phyloP scores from a whole-genome alignment of 2,329 filamentous ascomycete genomes.

The Fusarium decemcellulare region DNA sequence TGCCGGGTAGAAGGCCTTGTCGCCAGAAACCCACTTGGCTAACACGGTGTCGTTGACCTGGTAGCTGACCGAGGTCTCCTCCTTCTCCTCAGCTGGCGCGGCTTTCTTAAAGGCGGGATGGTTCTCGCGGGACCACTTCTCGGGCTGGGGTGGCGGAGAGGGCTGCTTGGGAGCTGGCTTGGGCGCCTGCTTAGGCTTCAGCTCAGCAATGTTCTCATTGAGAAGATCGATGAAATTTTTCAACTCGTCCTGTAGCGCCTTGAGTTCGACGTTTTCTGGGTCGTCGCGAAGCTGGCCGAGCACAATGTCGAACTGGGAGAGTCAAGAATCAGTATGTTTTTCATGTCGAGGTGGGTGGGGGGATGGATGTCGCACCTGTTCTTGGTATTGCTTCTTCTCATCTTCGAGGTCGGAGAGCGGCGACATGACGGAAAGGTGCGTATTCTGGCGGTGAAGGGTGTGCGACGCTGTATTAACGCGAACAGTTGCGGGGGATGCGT shows the following conservation, averaged over 20 bases:
- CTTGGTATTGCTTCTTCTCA: conserved; percentile 68
- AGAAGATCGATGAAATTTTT: conserved; percentile 84
- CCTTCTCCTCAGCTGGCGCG: conserved; percentile 63
- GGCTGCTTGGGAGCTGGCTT: conserved; percentile 62
- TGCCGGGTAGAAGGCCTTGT: conserved; percentile 91
- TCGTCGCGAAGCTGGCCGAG: conserved; percentile 83
- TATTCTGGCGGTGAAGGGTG: background rate
- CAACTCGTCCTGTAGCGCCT: conserved; percentile 84
- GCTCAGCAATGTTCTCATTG: conserved; percentile 84
- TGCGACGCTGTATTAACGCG: background rate
- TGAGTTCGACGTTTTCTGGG: conserved; percentile 83
- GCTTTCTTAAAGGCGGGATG: conserved; percentile 81
- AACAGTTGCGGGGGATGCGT: conserved; percentile 2
- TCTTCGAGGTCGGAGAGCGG: conserved; percentile 61
- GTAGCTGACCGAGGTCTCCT: conserved; percentile 70
- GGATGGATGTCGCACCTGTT: conserved; percentile 62
- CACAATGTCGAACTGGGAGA: conserved; percentile 80
- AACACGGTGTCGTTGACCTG: conserved; percentile 91
- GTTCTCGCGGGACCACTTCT: conserved; percentile 86
- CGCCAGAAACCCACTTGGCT: conserved; percentile 91
- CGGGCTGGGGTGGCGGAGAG: conserved; percentile 68
- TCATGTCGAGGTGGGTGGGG: background rate
- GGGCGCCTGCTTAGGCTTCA: conserved; percentile 68
- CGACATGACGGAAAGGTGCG: conserved; percentile 43
- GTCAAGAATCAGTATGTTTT: conserved; percentile 36